Base-by-base conservation (phyloP, 129 eudicot species). In the Centrapalus pauciflorus region DNA sequence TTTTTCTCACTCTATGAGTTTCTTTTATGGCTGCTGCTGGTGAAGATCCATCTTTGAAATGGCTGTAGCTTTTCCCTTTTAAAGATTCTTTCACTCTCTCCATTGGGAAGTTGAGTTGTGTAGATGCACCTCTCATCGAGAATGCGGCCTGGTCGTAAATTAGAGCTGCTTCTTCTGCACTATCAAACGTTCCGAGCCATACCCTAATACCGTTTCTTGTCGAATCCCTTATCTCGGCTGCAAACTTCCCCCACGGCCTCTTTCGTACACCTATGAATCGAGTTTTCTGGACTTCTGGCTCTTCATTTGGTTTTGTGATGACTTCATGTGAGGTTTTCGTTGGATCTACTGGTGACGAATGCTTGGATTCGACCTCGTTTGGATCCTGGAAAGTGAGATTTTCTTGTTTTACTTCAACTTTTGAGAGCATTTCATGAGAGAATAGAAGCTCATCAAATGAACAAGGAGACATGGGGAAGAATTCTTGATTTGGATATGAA, bases 171-270 rank as follows among this genome's bases (percentile, higher is more conserved):
- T 70, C 77, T 70, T 77, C 81, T 0, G 77, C 67, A 7, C 61
- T 77, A 43, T 40, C 38, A 32, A 77, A 77, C 9, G 81, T 77
- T 12, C 81, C 81, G 0, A 77, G 67, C 81, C 81, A 77, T 14
- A 76, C 81, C 76, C 81, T 69, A 69, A 54, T 61, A 26, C 81
- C 81, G 27, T 76, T 69, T 30, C 81, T 69, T 51, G 81, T 69
- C 0, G 81, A 76, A 32, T 76, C 81, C 33, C 81, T 51, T 17
- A 76, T 76, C 24, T 76, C 81, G 1, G 81, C 81, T 2, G 81
- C 81, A 61, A 61, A 76, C 54, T 76, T 76, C 13, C 76, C 81
- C 81, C 76, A 69, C 0, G 71, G 76, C 64, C 81, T 28, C 55
- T 38, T 48, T 10, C 81, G 57, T 19, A 76, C 81, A 10, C 81